These are phyloP conservation scores for Cryptococcus hybrid DNA, from an alignment of 1,284 basidiomycete genomes.

Conservation along the genomic window DNA sequence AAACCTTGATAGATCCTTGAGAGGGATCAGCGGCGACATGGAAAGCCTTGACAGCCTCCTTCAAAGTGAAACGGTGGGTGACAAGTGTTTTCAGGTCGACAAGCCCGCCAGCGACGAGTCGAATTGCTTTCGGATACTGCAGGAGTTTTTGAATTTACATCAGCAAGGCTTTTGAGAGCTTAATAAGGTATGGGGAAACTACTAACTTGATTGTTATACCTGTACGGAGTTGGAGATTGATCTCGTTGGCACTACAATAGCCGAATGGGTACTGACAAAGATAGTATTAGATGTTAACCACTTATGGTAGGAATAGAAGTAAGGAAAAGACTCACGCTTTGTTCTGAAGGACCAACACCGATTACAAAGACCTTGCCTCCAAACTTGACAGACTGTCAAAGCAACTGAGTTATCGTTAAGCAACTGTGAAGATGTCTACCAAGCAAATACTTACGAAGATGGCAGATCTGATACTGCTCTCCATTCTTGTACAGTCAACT, in stretches of 20 bases:
- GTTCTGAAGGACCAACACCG: constrained; percentile 54
- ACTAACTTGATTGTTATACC: constrained; percentile 50
- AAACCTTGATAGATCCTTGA: constrained; percentile 50
- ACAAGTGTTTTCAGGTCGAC: constrained; percentile 78
- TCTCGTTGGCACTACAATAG: constrained; percentile 55
- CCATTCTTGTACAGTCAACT: constrained; percentile 68
- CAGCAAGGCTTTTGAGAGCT: background rate
- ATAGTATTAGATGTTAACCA: background rate
- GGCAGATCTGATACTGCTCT: constrained; percentile 78
- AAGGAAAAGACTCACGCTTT: constrained; percentile 31
- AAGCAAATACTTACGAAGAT: constrained; percentile 57
- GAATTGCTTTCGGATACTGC: constrained; percentile 73
- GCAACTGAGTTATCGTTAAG: too few species aligned
- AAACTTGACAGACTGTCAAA: constrained; percentile 23
- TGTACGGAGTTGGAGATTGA: constrained; percentile 55
- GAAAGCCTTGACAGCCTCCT: constrained; percentile 75
- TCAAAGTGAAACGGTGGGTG: constrained; percentile 75
- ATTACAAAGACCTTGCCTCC: constrained; percentile 56
- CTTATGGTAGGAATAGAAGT: background rate
- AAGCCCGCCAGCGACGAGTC: constrained; percentile 57
- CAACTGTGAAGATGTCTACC: too few species aligned
- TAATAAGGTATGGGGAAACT: background rate
- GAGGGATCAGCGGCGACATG: constrained; percentile 52
- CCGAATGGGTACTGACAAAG: constrained; percentile 51
- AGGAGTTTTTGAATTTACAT: constrained; percentile 12